phyloP scores from a whole-genome alignment of 768 basidiomycete species.

The Lyophyllum shimeji region DNA sequence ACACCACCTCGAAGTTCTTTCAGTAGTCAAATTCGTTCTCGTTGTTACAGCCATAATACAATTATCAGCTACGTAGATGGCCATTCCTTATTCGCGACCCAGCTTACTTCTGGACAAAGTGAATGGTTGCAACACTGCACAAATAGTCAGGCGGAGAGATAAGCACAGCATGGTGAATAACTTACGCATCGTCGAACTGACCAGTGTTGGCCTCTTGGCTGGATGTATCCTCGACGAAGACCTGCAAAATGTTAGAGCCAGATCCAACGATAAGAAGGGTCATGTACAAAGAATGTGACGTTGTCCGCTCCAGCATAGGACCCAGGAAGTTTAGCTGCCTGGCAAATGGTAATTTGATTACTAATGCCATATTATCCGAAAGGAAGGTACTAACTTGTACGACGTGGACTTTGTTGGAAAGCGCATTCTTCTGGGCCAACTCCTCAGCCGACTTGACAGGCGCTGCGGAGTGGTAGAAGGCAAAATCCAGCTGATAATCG shows the following conservation, averaged over 20 bases:
- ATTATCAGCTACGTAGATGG: not conserved
- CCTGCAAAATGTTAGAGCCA: not conserved
- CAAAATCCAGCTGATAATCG: constrained; percentile 6
- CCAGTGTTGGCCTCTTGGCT: constrained; percentile 4
- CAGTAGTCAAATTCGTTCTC: not conserved
- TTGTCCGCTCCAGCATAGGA: constrained; percentile 2
- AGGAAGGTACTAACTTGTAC: not conserved
- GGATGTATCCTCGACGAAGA: constrained; percentile 12
- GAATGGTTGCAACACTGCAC: constrained; percentile 7
- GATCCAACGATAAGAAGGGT: not conserved
- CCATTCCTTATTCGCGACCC: not conserved
- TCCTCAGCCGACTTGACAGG: not conserved
- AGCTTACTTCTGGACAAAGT: constrained; percentile 7
- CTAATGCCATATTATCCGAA: not conserved
- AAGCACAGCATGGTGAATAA: not conserved
- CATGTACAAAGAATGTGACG: constrained; percentile 6
- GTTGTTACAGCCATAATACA: not conserved
- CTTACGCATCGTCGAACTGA: constrained; percentile 12
- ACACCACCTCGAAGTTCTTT: not conserved
- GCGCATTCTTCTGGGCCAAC: not conserved
- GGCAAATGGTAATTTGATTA: not conserved
- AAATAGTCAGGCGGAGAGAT: not conserved
- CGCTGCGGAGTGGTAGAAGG: constrained; percentile 8
- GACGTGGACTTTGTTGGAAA: constrained; percentile 10
- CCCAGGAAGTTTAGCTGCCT: constrained; percentile 3